Percentiles rank a stretch among this genome's conserved stretches.
phyloP scores from a whole-genome alignment of 1,139 yeast species.

The Saccharomyces pastorianus region DNA sequence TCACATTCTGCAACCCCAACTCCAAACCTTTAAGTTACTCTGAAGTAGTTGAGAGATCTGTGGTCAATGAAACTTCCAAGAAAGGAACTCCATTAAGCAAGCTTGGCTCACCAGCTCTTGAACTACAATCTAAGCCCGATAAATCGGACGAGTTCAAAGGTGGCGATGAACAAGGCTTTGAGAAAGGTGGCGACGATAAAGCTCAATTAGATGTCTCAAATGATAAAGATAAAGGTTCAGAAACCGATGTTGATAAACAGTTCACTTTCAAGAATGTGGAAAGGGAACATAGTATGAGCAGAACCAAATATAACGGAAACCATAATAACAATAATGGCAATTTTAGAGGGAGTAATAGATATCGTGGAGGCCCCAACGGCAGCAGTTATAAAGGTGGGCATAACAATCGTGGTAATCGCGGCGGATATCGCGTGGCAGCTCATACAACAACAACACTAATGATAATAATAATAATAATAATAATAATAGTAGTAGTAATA shows the following conservation, averaged over 20 bases:
- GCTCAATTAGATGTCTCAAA: constrained; percentile 1
- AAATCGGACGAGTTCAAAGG: constrained; percentile 1
- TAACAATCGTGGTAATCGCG: constrained; percentile 7
- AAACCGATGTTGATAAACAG: constrained; percentile 1
- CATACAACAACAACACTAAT: neutral
- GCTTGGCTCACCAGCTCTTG: constrained; percentile 7
- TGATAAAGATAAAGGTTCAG: constrained; percentile 2
- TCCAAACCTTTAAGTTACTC: constrained; percentile 22
- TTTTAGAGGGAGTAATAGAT: constrained; percentile 6
- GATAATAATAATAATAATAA: constrained; percentile 1
- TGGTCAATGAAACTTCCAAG: constrained; percentile 12
- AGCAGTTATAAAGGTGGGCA: constrained; percentile 9
- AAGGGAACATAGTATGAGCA: constrained; percentile 5
- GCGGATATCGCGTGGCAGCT: constrained; percentile 8
- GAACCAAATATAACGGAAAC: constrained; percentile 4
- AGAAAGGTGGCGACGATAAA: constrained; percentile 2
- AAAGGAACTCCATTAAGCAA: constrained; percentile 8
- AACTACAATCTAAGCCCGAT: constrained; percentile 3
- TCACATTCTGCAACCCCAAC: constrained; percentile 8
- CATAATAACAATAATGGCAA: constrained; percentile 11
- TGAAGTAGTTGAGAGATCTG: constrained; percentile 23
- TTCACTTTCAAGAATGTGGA: constrained; percentile 15
- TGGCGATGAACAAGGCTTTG: neutral
- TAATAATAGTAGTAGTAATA: neutral
- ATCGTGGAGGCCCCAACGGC: constrained; percentile 6